phyloP scores from a whole-genome alignment of 2,329 filamentous ascomycete genomes.

The Nectriaceae sp. region DNA sequence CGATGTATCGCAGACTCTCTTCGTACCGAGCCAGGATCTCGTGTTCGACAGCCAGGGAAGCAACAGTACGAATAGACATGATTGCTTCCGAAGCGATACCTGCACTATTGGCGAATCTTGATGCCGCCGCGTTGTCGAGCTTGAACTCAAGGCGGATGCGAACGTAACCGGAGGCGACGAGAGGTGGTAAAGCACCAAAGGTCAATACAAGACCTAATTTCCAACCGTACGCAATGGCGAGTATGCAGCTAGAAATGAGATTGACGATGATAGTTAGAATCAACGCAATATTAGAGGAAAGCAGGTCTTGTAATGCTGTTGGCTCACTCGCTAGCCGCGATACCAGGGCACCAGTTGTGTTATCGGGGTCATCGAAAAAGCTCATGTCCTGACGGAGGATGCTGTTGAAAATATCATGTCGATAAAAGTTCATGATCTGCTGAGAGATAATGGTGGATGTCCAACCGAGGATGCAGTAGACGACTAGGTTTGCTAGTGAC shows the following conservation, averaged over 20 bases:
- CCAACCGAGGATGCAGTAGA: constrained; percentile 22
- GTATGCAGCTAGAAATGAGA: constrained; percentile 38
- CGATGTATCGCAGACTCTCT: constrained; percentile 31
- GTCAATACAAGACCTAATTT: constrained; percentile 46
- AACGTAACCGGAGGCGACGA: constrained; percentile 42
- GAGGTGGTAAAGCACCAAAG: constrained; percentile 42
- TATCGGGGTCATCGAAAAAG: constrained; percentile 37
- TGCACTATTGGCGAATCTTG: constrained; percentile 41
- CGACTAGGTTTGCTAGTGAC: constrained; percentile 20
- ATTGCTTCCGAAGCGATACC: constrained; percentile 49
- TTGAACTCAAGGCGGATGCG: constrained; percentile 46
- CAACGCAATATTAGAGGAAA: constrained; percentile 44
- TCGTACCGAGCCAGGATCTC: constrained; percentile 36
- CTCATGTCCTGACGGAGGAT: constrained; percentile 43
- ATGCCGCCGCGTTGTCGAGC: constrained; percentile 38
- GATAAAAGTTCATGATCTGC: constrained; percentile 23
- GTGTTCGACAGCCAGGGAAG: constrained; percentile 40
- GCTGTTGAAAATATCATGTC: constrained; percentile 30
- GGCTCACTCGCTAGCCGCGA: constrained; percentile 33
- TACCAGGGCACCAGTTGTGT: constrained; percentile 36
- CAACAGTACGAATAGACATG: constrained; percentile 46
- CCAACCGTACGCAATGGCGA: constrained; percentile 45
- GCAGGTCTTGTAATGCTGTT: constrained; percentile 47
- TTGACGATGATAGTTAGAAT: constrained; percentile 44
- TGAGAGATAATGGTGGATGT: constrained; percentile 20